A percentile compares a stretch with the other conserved stretches of the same genome.
Evolutionary conservation across 257 asterid genomes (phyloP).

Genomic region (Nicotiana obtusifolia): DNA sequence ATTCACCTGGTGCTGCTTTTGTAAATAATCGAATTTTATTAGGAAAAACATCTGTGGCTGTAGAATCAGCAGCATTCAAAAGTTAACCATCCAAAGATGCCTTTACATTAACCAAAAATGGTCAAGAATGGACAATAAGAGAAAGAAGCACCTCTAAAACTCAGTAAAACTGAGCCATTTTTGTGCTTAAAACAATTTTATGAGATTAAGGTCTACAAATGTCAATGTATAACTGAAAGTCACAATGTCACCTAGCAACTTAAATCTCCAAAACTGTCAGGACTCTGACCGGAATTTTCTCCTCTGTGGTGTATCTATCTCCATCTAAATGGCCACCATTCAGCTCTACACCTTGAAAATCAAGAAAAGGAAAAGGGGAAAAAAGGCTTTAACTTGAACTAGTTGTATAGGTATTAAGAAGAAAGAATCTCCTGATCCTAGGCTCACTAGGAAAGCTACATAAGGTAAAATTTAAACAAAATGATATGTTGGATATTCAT

Average conservation of each 20-base stretch:
- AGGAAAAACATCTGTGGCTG: background rate
- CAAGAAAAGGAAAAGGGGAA: background rate
- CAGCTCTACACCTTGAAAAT: background rate
- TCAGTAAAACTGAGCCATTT: background rate
- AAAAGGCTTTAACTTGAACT: background rate
- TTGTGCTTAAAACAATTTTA: background rate
- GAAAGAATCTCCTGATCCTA: conserved; percentile 20
- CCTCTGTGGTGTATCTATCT: background rate
- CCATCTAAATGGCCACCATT: conserved; percentile 1
- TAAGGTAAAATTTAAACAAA: conserved; percentile 37
- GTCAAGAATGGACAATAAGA: background rate
- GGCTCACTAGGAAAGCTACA: conserved; percentile 10
- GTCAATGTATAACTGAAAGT: background rate
- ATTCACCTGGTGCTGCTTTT: background rate
- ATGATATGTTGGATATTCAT: conserved; percentile 80
- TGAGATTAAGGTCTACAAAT: background rate
- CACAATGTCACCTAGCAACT: background rate
- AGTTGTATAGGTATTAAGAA: conserved; percentile 8
- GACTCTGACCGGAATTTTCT: background rate
- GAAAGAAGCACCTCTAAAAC: background rate
- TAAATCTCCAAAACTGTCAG: background rate
- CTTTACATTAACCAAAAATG: background rate
- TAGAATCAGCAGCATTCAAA: background rate
- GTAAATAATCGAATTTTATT: background rate
- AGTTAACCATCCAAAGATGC: background rate